Conservation (phyloP, 2,329 filamentous ascomycete genomes). For the Lasiodiplodia theobromae region DNA sequence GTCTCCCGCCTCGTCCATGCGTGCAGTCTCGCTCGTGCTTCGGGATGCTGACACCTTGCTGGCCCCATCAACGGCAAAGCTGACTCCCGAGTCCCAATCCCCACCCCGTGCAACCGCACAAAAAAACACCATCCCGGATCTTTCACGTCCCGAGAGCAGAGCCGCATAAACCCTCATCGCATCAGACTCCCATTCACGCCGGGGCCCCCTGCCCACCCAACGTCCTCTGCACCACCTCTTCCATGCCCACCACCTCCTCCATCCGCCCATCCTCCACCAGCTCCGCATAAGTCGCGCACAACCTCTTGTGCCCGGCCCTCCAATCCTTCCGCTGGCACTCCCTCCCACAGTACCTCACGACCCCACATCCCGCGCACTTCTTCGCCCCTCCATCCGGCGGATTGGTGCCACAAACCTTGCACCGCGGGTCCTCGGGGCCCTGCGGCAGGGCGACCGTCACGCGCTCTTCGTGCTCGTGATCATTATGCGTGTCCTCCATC, state of each 20-base stretch:
- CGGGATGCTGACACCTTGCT: not conserved
- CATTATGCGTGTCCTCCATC: conserved; percentile 29
- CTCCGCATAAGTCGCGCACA: conserved; percentile 14
- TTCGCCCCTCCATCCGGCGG: not conserved
- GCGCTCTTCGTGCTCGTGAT: not conserved
- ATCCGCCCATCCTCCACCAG: conserved; percentile 6
- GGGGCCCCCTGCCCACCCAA: not conserved
- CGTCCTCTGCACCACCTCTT: not conserved
- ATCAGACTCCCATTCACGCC: not conserved
- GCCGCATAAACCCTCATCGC: not conserved
- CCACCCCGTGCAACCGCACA: not conserved
- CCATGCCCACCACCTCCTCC: not conserved
- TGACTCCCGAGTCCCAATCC: not conserved
- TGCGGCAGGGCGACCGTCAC: not conserved
- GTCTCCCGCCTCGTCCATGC: not conserved
- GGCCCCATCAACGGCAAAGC: not conserved
- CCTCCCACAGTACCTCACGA: conserved; percentile 25
- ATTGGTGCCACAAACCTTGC: conserved; percentile 11
- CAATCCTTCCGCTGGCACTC: conserved; percentile 28
- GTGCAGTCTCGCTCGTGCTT: not conserved
- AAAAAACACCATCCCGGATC: too few species aligned
- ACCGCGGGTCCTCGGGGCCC: conserved; percentile 12
- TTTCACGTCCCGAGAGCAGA: not conserved
- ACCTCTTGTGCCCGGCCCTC: conserved; percentile 21
- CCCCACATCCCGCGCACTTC: conserved; percentile 23